Evolutionary conservation across 129 eudicot genomes (phyloP).

Genomic region (Flaveria ramosissima): DNA sequence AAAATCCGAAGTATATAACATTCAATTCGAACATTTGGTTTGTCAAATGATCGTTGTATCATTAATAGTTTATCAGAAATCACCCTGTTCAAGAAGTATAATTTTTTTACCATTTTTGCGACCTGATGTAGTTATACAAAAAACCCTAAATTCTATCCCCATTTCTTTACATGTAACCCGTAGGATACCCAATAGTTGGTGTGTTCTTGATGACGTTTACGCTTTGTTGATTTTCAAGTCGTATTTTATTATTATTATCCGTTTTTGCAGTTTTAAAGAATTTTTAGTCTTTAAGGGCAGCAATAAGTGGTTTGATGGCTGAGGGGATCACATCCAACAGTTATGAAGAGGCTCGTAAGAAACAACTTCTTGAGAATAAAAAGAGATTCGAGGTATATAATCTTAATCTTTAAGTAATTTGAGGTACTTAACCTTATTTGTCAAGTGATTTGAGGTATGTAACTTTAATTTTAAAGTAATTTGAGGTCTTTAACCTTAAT

Average conservation of each 20-base stretch:
- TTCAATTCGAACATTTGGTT: not conserved
- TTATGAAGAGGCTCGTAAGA: constrained; percentile 73
- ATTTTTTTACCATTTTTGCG: not conserved
- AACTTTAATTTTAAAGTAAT: not conserved
- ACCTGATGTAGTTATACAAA: too few relatives aligned
- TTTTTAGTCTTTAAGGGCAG: not conserved
- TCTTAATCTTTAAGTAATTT: not conserved
- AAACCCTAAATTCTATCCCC: too few relatives aligned
- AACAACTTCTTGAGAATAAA: constrained; percentile 64
- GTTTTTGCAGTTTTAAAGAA: not conserved
- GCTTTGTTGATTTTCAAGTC: too few relatives aligned
- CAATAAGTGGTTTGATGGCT: constrained; percentile 38
- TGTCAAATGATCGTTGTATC: too few relatives aligned
- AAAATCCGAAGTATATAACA: not conserved
- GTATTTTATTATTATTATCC: not conserved
- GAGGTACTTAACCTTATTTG: too few relatives aligned
- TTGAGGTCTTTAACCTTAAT: too few relatives aligned
- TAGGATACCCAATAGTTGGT: too few relatives aligned
- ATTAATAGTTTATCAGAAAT: too few relatives aligned
- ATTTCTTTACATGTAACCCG: too few relatives aligned
- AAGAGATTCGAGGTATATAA: constrained; percentile 62
- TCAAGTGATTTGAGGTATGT: not conserved
- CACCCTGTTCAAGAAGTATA: too few relatives aligned
- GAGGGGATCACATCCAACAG: constrained; percentile 39
- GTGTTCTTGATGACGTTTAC: too few relatives aligned